Conservation (phyloP, 225 moss, liverwort and hornwort species). For the Pseudisothecium myosuroides region DNA sequence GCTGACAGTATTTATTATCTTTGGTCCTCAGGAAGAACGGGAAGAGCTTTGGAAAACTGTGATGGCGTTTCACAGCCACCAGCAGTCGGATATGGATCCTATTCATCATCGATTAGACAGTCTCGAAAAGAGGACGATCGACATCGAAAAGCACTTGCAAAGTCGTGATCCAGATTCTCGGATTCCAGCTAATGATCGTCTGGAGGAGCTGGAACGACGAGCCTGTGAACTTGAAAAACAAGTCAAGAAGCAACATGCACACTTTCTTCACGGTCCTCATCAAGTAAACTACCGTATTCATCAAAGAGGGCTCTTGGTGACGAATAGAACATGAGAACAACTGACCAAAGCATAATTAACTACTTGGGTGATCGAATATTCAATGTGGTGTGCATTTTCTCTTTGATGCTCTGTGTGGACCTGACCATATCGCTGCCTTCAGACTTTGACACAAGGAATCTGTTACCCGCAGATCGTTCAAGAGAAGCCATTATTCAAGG, state of each 20-base stretch:
- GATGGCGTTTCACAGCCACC: slow-evolving; percentile 35
- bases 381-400: not conserved
- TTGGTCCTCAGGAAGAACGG: slow-evolving; percentile 27
- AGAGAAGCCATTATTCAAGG: slow-evolving; percentile 17
- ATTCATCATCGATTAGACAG: slow-evolving; percentile 18
- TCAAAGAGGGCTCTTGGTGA: not conserved
- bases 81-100: slow-evolving; percentile 19
- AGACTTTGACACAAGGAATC: not conserved
- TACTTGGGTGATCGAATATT: not conserved
- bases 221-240: slow-evolving; percentile 36
- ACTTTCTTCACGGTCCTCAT: slow-evolving; percentile 17
- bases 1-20: not conserved
- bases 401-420: not conserved
- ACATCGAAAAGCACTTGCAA: slow-evolving; percentile 37
- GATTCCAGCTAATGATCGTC: slow-evolving; percentile 21
- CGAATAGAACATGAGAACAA: not conserved
- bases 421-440: not conserved
- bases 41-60: slow-evolving; percentile 51
- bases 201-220: slow-evolving; percentile 40
- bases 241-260: slow-evolving; percentile 19
- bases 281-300: not conserved
- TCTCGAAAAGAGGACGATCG: slow-evolving; percentile 24
- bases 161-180: slow-evolving; percentile 21
- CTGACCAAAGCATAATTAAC: not conserved
- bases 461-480: not conserved